Base-by-base conservation (phyloP, 106 monocot species). In the Phalaenopsis equestris region DNA sequence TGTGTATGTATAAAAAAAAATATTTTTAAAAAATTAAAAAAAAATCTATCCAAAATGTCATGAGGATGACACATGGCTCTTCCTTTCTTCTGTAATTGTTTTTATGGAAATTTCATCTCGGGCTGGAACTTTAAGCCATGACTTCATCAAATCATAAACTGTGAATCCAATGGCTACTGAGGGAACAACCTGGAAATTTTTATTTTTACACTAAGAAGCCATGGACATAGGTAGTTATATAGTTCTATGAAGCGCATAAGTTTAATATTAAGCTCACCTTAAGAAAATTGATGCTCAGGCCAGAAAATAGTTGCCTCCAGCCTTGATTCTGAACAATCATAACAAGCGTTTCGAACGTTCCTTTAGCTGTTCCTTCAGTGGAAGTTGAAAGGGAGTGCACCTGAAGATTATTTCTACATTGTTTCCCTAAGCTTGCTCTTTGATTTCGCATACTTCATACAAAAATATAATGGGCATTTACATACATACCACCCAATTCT, bases 161-260 rank as follows among this genome's bases (percentile, higher is more conserved):
- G 97, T 94, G 83, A 97, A 97, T 52, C 97, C 97, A 83, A 97
- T 97, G 5, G 94, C 94, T 39, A 97, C 94, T 2, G 94, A 94
- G 56, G 97, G 97, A 10, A 92, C 94, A 67, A 97, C 92, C 97
- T 94, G 81, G 8, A 83, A 42, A 61, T 6, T 61, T 61, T 61
- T 18, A 30, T 30, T 30, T 30, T 30, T 30, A 30, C 30, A 30
- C 30, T 30, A 30, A 30, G 30, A 30, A 30, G 30, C 30, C 30
- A 30, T 30, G 30, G 30, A 30, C 0, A 30, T 30, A 30, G 30
- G 30, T 30, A 30, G 30, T 30, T 30, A 30, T 30, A 30, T 30
- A 30, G 30, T 30, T 30, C 30, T 30, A 30, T 30, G 30, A 30
- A 30, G 30, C 30, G 43, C 5, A 45, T 45, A 3, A 45, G 3